Evolutionary conservation across 805 yeast genomes (phyloP), one percentile per base, ranked within the genome.

Genomic region (Jamesozyma piceae): DNA sequence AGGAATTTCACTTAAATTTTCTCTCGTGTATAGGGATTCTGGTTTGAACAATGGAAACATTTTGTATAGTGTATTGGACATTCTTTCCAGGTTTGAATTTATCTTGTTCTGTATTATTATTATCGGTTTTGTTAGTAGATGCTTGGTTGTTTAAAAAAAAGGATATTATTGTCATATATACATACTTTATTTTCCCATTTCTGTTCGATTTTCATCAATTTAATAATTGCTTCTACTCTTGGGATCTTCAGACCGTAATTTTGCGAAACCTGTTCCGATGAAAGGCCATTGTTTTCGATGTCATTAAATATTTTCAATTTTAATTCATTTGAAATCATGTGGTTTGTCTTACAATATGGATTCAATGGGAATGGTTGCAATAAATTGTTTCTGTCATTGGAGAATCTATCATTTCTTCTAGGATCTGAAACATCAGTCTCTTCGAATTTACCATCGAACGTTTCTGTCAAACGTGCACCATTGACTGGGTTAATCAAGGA

Each of bases 1-100:
- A 28, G 96, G 96, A 69, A 89, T 85, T 69, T 90, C 96, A n/a
- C 95, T 83, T 58, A 88, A 70, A 59, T 87, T 84, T 57, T 89
- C 95, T 9, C 78, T 57, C 35, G 49, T 45, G 17, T 34, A 37
- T 6, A 35, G 37, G 35, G 51, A 50, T 43, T 66, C 63, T 42
- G 73, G 64, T 37, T 71, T 64, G 57, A 74, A 82, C 35, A 85
- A 63, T 38, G 96, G 96, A 68, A 90, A 84, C 84, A 88, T 80
- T 43, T 75, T 74, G 60, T 79, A 77, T 78, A 92, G 71, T 15
- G 78, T 69, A 5, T 64, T 56, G 5, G 82, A 66, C 75, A 83
- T 78, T 48, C 63, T 74, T 42, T 64, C 60, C 58, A 88, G 59
- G 46, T 83, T 92, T 20, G 67, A 58, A 9, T 73, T 64, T 24